These are phyloP conservation scores for Lumnitzera littorea DNA, from an alignment of 345 rosid species.

Conservation along the genomic window DNA sequence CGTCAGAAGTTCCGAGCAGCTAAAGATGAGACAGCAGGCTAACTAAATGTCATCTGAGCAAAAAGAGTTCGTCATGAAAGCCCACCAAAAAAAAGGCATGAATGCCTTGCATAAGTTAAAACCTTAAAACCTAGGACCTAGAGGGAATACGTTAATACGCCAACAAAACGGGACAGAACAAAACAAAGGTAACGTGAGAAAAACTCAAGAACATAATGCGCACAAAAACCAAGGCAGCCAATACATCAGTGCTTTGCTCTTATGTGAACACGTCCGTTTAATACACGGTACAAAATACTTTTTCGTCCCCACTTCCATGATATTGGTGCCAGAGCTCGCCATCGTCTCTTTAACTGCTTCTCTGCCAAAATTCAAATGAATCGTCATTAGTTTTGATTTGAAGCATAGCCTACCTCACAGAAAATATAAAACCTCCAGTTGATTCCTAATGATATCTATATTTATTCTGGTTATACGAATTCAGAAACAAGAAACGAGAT, in stretches of 20 bases:
- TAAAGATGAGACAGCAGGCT: too few relatives aligned
- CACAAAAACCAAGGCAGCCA: not conserved
- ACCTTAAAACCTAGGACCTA: too few relatives aligned
- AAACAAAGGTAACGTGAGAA: not conserved
- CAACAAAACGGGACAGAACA: too few relatives aligned
- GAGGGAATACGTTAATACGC: too few relatives aligned
- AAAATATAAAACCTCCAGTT: not conserved
- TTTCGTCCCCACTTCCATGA: constrained; percentile 87
- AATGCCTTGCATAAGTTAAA: too few relatives aligned
- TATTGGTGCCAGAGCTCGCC: constrained; percentile 30
- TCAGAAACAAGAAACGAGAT: not conserved
- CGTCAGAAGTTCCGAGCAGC: too few relatives aligned
- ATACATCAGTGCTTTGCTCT: constrained; percentile 19
- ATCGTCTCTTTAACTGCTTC: constrained; percentile 41
- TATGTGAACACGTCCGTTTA: constrained; percentile 32
- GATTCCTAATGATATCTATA: too few relatives aligned
- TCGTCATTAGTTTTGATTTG: not conserved
- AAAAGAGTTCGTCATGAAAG: too few relatives aligned
- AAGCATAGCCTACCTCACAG: not conserved
- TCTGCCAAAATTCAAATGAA: constrained; percentile 24
- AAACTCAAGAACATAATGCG: not conserved
- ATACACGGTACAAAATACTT: constrained; percentile 42
- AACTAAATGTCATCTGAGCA: too few relatives aligned
- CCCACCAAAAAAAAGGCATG: too few relatives aligned
- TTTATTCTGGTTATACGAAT: too few relatives aligned